These are phyloP conservation scores for Boletus vinaceobasis DNA, from an alignment of 768 basidiomycete species.

Conservation along the genomic window DNA sequence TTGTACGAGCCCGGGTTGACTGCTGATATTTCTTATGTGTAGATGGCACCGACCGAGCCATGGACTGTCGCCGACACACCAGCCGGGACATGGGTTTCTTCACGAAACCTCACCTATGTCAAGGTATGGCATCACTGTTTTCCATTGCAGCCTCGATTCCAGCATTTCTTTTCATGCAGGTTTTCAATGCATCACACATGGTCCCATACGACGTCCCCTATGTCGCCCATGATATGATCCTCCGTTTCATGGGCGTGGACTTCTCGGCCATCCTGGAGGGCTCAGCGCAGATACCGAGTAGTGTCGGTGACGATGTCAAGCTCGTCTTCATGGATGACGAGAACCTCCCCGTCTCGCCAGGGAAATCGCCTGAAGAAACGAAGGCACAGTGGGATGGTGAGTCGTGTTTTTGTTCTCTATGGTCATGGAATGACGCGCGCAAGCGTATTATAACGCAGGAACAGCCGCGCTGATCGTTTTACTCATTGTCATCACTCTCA, in stretches of 20 bases:
- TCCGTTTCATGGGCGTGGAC: conserved; percentile 94
- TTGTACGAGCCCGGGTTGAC: neutral
- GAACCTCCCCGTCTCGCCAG: conserved; percentile 35
- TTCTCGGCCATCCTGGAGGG: conserved; percentile 77
- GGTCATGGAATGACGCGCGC: neutral
- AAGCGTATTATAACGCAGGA: conserved; percentile 91
- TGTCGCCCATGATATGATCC: conserved; percentile 94
- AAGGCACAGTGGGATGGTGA: conserved; percentile 90
- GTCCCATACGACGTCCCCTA: conserved; percentile 84
- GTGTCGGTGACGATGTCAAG: conserved; percentile 70
- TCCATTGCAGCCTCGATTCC: too few species aligned
- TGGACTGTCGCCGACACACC: conserved; percentile 73
- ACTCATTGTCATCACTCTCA: conserved; percentile 64
- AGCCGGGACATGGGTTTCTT: conserved; percentile 89
- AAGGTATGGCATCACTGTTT: conserved; percentile 48
- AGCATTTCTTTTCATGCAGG: conserved; percentile 37
- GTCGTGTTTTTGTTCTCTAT: conserved; percentile 12
- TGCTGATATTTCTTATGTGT: neutral
- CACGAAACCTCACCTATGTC: conserved; percentile 89
- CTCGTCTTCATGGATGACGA: conserved; percentile 54
- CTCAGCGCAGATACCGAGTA: conserved; percentile 76
- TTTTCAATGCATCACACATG: conserved; percentile 96
- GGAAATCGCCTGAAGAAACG: conserved; percentile 70
- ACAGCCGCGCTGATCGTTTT: conserved; percentile 83
- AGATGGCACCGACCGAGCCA: conserved; percentile 66